Evolutionary conservation across 257 asterid species (phyloP), one percentile per base, ranked within the genome.

Genomic region (Anisodus acutangulus): DNA sequence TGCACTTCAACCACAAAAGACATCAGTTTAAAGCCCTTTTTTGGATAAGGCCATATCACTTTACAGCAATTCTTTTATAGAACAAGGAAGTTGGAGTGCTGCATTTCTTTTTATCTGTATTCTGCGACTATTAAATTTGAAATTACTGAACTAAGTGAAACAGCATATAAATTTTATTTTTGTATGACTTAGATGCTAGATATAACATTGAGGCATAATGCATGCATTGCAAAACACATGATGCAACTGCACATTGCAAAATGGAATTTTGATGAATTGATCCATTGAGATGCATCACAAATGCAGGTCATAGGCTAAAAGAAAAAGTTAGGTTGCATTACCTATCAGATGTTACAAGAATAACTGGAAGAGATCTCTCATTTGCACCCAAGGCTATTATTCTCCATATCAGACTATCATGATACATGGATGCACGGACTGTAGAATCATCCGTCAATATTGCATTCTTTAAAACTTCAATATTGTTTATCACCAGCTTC

Each of bases 391-490:
- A 86, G 69, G 98, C 95, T 76, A 96, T 86, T 72, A 90, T 88
- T 87, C 98, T 95, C 98, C 98, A 96, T 83, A 96, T 92, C 86
- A 96, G 90, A 89, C 97, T 94, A 87, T 96, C 99, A 87, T 96
- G 99, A 88, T 94, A 96, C 95, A 91, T 88, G 81, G 98, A 88
- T 78, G 95, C 98, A 85, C 93, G 88, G 80, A 96, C 89, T 39
- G 90, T 86, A 79, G 90, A 82, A 88, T 93, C 95, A 92, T 92
- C 95, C 43, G 83, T 90, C 71, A 85, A 43, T 86, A 88, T 83
- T 60, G 98, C 98, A 86, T 86, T 84, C 95, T 94, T 96, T 88
- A 96, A 87, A 84, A 96, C 87, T 88, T 96, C 99, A 81, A 96
- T 93, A 86, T 96, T 96, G 95, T 96, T 96, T 83, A 96, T 91